Base-by-base conservation (phyloP, 2,329 filamentous ascomycete genomes). In the Waltergamsia citrina region DNA sequence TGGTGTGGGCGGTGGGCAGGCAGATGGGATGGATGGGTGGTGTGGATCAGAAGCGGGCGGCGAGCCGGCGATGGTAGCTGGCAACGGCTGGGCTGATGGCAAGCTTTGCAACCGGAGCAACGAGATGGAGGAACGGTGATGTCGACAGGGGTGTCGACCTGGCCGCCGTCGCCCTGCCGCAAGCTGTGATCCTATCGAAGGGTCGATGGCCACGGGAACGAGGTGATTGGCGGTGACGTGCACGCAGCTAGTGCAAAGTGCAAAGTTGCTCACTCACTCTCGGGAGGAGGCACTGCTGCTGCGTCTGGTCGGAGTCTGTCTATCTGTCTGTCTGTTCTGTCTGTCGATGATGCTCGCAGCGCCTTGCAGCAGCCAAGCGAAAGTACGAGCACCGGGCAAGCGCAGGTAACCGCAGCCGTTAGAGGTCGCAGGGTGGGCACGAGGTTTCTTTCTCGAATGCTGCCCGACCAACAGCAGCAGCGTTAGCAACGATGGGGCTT, bases 401-500 rank as follows among this genome's bases (percentile, higher is more conserved):
- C n/a, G 23, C n/a, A 25, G 23, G 23, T 25, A 25, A 25, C n/a
- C n/a, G n/a, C n/a, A n/a, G n/a, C n/a, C n/a, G n/a, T n/a, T n/a
- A n/a, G n/a, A n/a, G n/a, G n/a, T n/a, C n/a, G n/a, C n/a, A n/a
- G n/a, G n/a, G 8, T 24, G 22, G n/a, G 22, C 8, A 8, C 22
- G 22, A n/a, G 22, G 22, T 24, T 24, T 24, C 8, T 8, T 24
- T 8, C 22, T 24, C 8, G 22, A 8, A 8, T 8, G 22, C 22
- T 27, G 25, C 6, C 25, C 25, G 25, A n/a, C 6, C 25, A 27
- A n/a, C n/a, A n/a, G n/a, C n/a, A n/a, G n/a, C n/a, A n/a, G n/a
- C n/a, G n/a, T n/a, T n/a, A n/a, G n/a, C n/a, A 15, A 27, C 37
- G 18, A 28, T 26, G 32, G 41, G 35, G 41, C 34, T 23, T 31